Evolutionary conservation across 2,329 filamentous ascomycete genomes (phyloP).

Genomic region (Chrysoporthe austroafricana): DNA sequence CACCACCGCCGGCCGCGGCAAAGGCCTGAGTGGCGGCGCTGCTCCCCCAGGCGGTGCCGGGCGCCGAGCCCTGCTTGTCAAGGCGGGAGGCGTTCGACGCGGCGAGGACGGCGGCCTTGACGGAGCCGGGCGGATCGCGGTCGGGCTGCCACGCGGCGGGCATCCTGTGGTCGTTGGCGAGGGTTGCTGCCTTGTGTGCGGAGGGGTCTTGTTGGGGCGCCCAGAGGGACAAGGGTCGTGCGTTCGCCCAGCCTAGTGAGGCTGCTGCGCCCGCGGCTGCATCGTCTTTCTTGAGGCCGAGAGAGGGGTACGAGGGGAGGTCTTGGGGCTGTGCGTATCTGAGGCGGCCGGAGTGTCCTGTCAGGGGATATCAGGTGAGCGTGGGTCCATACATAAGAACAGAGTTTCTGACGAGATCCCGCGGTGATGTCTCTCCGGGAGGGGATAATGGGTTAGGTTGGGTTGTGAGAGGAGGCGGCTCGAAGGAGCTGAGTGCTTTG

Average conservation of each 20-base stretch:
- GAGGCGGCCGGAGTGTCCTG: slow-evolving; percentile 49
- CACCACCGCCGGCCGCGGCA: slow-evolving; percentile 30
- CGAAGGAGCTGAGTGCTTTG: not conserved
- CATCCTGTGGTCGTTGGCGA: slow-evolving; percentile 38
- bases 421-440: no score
- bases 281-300: slow-evolving; percentile 59
- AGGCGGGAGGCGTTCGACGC: slow-evolving; percentile 53
- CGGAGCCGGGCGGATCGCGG: slow-evolving; percentile 53
- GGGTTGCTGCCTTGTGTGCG: slow-evolving; percentile 45
- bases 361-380: slow-evolving; percentile 11
- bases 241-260: slow-evolving; percentile 65
- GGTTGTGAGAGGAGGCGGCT: not conserved
- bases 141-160: slow-evolving; percentile 58
- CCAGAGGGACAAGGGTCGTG: slow-evolving; percentile 65
- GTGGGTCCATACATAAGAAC: not conserved
- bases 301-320: slow-evolving; percentile 74
- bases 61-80: slow-evolving; percentile 39
- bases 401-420: no score
- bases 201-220: slow-evolving; percentile 65
- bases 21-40: slow-evolving; percentile 67
- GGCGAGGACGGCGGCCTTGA: slow-evolving; percentile 45
- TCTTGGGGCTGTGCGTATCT: slow-evolving; percentile 74
- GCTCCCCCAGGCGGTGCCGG: slow-evolving; percentile 55
- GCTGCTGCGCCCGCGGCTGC: slow-evolving; percentile 76
- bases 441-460: no score